Evolutionary conservation across 2,329 filamentous ascomycete genomes (phyloP), one percentile per base, ranked within the genome.

Genomic region (Pseudogymnoascus sp.): DNA sequence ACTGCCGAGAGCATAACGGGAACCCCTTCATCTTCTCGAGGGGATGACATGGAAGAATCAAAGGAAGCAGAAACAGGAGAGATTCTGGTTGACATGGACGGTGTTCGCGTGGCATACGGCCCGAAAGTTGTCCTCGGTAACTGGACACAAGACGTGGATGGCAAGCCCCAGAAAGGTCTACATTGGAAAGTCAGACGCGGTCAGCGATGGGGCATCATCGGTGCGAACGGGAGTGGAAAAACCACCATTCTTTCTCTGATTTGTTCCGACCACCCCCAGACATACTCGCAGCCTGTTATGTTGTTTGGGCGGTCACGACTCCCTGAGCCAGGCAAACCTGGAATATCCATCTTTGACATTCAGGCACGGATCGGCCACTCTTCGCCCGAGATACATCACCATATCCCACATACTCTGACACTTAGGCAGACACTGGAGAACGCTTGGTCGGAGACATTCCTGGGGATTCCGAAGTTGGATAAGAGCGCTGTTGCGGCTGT

Each of bases 201-300:
- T 23, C 87, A 97, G 73, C 86, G 93, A 67, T 96, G 92, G 90
- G 93, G 90, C 2, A 84, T 98, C 16, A 95, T 99, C 72, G 95
- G 95, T 0, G 89, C 93, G 34, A 98, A 99, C 70, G 95, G 90
- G 11, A 96, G 92, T 0, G 95, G 95, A 16, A 99, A 99, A 79
- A 99, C 95, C 0, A 99, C 95, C 0, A 83, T 99, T 41, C 84
- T 98, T 28, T 95, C 92, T 4, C 82, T 99, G 5, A 90, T 99
- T 65, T 96, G 91, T 65, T 98, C 93, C 0, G 95, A 99, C 72
- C 95, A 99, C 71, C 95, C 95, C 0, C 93, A 98, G 75, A 87
- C 93, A 0, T 99, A 98, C 75, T 91, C 90, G 0, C 84, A 93
- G 23, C 93, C 93, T 0, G 88, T 99, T 66, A 88, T 85, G 69